Evolutionary conservation across 2,329 filamentous ascomycete species (phyloP), one percentile per base, ranked within the genome.

Genomic region (Mycosphaerelloides madeirae): DNA sequence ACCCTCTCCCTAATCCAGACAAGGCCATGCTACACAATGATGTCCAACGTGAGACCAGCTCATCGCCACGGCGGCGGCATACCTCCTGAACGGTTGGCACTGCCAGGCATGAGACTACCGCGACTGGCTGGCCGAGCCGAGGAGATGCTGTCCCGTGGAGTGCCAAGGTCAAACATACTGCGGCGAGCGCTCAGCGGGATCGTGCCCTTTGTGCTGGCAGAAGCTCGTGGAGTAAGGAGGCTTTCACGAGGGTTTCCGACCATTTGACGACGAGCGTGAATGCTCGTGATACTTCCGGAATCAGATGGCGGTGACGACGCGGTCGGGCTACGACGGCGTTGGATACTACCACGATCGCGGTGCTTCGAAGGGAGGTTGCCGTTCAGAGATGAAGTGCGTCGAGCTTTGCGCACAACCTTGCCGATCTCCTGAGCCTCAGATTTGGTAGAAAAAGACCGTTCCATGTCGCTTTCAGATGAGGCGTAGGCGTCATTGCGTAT

Each of bases 241-340:
- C 73, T 54, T 38, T 38, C 78, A 3, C 57, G 52, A 25, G 81
- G 76, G 37, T 72, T 76, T 59, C 77, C 80, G 31, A 81, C 77
- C 79, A 85, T n/a, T n/a, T n/a, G 84, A 12, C 83, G 73, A 33
- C 83, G 72, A 19, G 82, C 81, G 50, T 84, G 81, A 43, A 77
- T 75, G 18, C 81, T 79, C 1, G 79, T 83, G 63, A 85, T 84
- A 63, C 83, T 60, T 6, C 69, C 68, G 46, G 76, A 78, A 53
- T 80, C 77, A 41, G 70, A 75, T 1, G 78, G 77, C 12, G 79
- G 77, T 42, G 43, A 70, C 14, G 55, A 67, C 9, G 62, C 57
- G 33, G 74, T 76, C 6, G 77, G 79, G 50, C 77, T 80, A 47
- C 79, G 75, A 37, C 78, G 68, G 49, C 78, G 70, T 54, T 80